Base-by-base conservation (phyloP, 306 rosid species). In the Vigna radiata region DNA sequence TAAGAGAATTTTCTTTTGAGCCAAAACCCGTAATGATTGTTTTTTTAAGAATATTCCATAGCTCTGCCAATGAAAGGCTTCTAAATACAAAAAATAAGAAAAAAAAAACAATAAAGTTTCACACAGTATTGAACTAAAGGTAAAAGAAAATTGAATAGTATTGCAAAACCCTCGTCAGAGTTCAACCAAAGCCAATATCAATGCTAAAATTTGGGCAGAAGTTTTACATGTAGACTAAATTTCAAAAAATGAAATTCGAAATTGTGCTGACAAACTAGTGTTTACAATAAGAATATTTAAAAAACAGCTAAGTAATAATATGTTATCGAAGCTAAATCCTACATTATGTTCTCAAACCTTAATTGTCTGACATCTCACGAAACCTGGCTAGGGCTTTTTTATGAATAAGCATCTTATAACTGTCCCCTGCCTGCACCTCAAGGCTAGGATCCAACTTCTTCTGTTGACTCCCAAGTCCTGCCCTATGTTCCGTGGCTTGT, bases 361-460 rank as follows among this genome's bases (percentile, higher is more conserved):
- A 76, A 63, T 50, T 46, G 66, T 83, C 82, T 0, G 92, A 90
- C 97, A 95, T 95, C 79, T 95, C 97, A 59, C 92, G 89, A 77
- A 95, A 95, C 83, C 98, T 86, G 59, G 98, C 98, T 47, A 95
- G 91, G 17, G 97, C 97, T 70, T 95, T 95, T 87, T 95, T 95
- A 63, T 95, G 98, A 82, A 92, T 90, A 61, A 95, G 92, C 41
- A 90, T 95, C 80, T 76, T 92, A 83, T 95, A 95, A 85, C 97
- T 95, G 68, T 95, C 97, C 33, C 97, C 97, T 2, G 96, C 92
- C 86, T 90, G 97, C 39, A 86, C 92, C 84, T 95, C 97, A 0
- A 92, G 93, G 80, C 85, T 85, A 6, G 93, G 97, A 75, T 95
- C 98, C 79, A 88, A 25, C 87, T 90, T 91, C 88, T 92, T 95